Base-by-base conservation (phyloP, 116 monocot species). In the Phalaenopsis hybrid region DNA sequence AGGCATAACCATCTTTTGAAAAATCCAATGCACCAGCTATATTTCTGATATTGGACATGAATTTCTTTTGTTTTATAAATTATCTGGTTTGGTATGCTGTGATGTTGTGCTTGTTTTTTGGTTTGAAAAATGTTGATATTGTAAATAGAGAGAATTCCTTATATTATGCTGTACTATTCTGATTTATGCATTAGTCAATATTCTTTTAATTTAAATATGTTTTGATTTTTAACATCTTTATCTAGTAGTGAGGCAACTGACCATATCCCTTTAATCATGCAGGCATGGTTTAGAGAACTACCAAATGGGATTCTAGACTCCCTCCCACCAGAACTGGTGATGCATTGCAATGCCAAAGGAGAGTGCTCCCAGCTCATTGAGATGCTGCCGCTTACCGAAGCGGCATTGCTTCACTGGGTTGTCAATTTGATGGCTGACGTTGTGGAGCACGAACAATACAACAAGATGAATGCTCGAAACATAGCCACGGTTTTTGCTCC, bases 241-340 rank as follows among this genome's bases (percentile, higher is more conserved):
- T 55, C 15, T 55, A 55, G 16, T 16, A 13, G 41, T 43, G 41
- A 73, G 43, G 7, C 73, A 73, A 73, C 43, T 75, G 45, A 75
- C 9, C 7, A 18, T 20, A 75, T 75, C 46, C 44, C 44, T 8
- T 75, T 75, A 20, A 75, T 46, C 21, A n/a, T 46, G 46, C 8
- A 96, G 93, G 96, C 96, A 76, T 96, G 96, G 96, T 93, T 96
- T 74, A 85, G 96, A 81, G 96, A 96, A 86, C 89, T 96, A 9
- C 93, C 96, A 1, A 80, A 81, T 33, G 96, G 96, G 10, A 84
- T 96, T 12, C 86, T 93, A 17, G 96, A 96, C 72, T 82, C 85
- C 10, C 73, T 96, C 15, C 87, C 89, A 3, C 92, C 96, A 18
- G 93, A 96, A 9, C 93, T 93, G 74, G 93, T 96, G 63, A 88